Evolutionary conservation across 148 eudicot genomes (phyloP), one percentile per base, ranked within the genome.

Genomic region (Spergularia marina): DNA sequence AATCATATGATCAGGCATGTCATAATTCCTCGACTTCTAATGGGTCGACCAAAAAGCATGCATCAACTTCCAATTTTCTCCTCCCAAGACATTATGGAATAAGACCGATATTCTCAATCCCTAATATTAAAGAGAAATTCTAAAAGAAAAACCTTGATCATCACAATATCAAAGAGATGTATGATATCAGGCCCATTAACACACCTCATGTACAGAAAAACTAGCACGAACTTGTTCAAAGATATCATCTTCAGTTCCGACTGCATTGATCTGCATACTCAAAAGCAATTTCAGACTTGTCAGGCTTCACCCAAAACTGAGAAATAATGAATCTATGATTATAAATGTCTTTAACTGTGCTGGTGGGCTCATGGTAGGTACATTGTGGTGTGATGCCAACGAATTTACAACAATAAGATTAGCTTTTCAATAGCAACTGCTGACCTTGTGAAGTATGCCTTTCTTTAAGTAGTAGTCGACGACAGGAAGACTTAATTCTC

Each of bases 361-460:
- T 11, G 10, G 13, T 25, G 10, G 58, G 39, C 10, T 73, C 41
- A 61, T n/a, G 12, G 17, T 25, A 13, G 17, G 15, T 47, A 73
- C 47, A 61, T 47, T 23, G 2, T 10, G 47, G 54, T 47, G 57
- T 49, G 49, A 59, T n/a, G 17, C 52, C 52, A 59, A 77, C 18
- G 23, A 20, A 13, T 7, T 34, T 40, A 25, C 12, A 16, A 34
- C 20, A 25, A 71, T 0, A 49, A n/a, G 53, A 30, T 20, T 9
- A 21, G 23, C 10, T 67, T 62, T 10, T 79, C 5, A 75, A 30
- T n/a, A 9, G 30, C 18, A 73, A 78, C 64, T 63, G 47, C 78
- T 73, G 84, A 94, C 98, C 97, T 82, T 94, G 89, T 83, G 85
- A 76, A 94, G 98, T 79, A 88, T 86, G 73, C 97, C 98, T 80